These are phyloP conservation scores for Phytophthora constricta DNA, from an alignment of 352 stramenopile species.

Conservation along the genomic window DNA sequence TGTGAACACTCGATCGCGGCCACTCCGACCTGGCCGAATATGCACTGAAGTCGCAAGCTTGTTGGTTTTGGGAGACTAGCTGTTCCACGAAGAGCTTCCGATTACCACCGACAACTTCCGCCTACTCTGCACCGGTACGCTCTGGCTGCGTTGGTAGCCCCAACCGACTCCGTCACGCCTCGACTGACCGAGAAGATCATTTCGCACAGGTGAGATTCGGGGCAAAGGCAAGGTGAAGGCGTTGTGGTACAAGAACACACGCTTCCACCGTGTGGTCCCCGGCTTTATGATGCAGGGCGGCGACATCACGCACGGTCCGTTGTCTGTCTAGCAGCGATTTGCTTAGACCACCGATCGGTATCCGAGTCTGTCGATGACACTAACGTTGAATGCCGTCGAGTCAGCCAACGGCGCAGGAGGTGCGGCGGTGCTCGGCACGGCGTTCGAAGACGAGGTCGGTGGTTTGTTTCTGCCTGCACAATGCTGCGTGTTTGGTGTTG, in stretches of 20 bases:
- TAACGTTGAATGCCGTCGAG: not conserved
- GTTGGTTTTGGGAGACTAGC: conserved; percentile 35
- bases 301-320: conserved; percentile 89
- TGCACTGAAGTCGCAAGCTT: no score
- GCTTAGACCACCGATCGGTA: not conserved
- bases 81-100: conserved; percentile 79
- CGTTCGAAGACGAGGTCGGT: conserved; percentile 96
- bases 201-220: conserved; percentile 57
- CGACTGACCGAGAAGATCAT: not conserved
- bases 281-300: conserved; percentile 99
- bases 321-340: not conserved
- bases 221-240: conserved; percentile 53
- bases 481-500: no score
- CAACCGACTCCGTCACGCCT: not conserved
- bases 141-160: not conserved
- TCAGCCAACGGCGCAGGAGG: conserved; percentile 93
- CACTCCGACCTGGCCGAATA: not conserved
- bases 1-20: not conserved
- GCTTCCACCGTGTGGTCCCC: conserved; percentile 98
- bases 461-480: not conserved
- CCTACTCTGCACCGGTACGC: conserved; percentile 66
- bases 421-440: conserved; percentile 93
- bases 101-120: conserved; percentile 74
- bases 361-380: not conserved
- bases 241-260: conserved; percentile 94